Conservation (phyloP, 1,284 basidiomycete species). For the Fomitopsis pinicola region DNA sequence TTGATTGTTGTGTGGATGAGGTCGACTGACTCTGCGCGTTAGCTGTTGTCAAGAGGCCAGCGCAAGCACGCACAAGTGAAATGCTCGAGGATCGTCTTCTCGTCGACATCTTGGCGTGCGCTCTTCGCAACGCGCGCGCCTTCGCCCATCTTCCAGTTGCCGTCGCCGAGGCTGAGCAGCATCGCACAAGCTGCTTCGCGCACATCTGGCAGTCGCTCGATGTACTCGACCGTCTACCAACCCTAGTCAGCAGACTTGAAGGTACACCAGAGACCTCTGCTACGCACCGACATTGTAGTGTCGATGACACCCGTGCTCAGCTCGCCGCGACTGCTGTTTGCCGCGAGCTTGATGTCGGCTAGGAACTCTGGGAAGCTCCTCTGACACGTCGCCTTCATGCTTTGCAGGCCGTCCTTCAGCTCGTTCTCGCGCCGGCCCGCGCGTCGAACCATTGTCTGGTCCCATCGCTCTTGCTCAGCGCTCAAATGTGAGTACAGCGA, state of each 20-base stretch:
- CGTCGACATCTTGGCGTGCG: slow-evolving; percentile 47
- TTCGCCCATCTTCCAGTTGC: slow-evolving; percentile 87
- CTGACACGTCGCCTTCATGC: slow-evolving; percentile 62
- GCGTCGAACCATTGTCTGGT: slow-evolving; percentile 52
- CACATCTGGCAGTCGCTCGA: slow-evolving; percentile 66
- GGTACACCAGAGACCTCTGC: not conserved
- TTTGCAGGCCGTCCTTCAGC: slow-evolving; percentile 61
- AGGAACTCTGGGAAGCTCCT: slow-evolving; percentile 79
- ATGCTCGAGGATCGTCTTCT: slow-evolving; percentile 63
- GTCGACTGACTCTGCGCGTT: slow-evolving; percentile 45
- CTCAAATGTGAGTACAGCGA: slow-evolving; percentile 58
- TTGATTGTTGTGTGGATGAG: slow-evolving; percentile 56
- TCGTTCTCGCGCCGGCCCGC: slow-evolving; percentile 55
- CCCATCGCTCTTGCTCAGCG: slow-evolving; percentile 56
- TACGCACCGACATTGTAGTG: slow-evolving; percentile 53
- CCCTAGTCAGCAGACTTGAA: not conserved
- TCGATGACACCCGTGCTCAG: slow-evolving; percentile 59
- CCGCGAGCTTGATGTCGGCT: slow-evolving; percentile 66
- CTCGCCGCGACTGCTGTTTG: slow-evolving; percentile 43
- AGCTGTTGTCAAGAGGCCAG: not conserved
- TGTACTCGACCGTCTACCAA: slow-evolving; percentile 58
- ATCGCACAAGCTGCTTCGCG: slow-evolving; percentile 60
- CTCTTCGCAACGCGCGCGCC: slow-evolving; percentile 59
- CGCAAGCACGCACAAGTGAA: slow-evolving; percentile 53
- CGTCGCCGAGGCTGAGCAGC: slow-evolving; percentile 67